Conservation (phyloP, 202 grass and related monocot species). For the Dendrocalamus latiflorus region DNA sequence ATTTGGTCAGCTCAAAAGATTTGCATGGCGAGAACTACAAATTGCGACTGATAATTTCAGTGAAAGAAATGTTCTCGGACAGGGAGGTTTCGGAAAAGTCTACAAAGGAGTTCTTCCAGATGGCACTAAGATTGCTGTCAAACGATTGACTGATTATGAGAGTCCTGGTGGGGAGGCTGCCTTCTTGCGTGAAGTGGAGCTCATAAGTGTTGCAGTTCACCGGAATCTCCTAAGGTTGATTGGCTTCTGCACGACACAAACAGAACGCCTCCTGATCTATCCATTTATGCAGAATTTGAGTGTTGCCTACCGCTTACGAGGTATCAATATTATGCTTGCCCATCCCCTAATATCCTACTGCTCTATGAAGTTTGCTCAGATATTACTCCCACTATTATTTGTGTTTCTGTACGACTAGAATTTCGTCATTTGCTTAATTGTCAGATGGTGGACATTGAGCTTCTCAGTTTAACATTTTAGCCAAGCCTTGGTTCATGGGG, state of each 20-base stretch:
- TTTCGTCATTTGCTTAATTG: conserved; percentile 15
- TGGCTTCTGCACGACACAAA: conserved; percentile 79
- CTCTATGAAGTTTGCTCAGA: background rate
- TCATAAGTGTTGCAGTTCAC: conserved; percentile 95
- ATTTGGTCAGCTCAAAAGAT: conserved; percentile 96
- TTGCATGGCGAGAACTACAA: conserved; percentile 84
- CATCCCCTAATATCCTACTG: background rate
- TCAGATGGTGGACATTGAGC: background rate
- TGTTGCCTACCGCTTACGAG: conserved; percentile 87
- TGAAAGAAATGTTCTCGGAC: conserved; percentile 92
- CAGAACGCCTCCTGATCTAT: conserved; percentile 83
- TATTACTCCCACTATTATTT: background rate
- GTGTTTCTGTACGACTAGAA: background rate
- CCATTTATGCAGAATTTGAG: conserved; percentile 97
- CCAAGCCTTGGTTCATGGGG: background rate
- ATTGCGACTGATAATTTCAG: conserved; percentile 75
- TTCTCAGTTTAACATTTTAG: conserved; percentile 2
- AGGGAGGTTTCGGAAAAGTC: conserved; percentile 95
- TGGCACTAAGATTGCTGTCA: conserved; percentile 78
- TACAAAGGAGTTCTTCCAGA: conserved; percentile 89
- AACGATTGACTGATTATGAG: conserved; percentile 78
- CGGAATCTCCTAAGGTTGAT: conserved; percentile 87
- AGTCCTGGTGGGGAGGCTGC: conserved; percentile 70
- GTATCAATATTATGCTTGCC: conserved; percentile 32
- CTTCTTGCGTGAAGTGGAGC: conserved; percentile 87